These are phyloP conservation scores for Grosmannia huntii DNA, from an alignment of 2,329 filamentous ascomycete species.

Conservation along the genomic window DNA sequence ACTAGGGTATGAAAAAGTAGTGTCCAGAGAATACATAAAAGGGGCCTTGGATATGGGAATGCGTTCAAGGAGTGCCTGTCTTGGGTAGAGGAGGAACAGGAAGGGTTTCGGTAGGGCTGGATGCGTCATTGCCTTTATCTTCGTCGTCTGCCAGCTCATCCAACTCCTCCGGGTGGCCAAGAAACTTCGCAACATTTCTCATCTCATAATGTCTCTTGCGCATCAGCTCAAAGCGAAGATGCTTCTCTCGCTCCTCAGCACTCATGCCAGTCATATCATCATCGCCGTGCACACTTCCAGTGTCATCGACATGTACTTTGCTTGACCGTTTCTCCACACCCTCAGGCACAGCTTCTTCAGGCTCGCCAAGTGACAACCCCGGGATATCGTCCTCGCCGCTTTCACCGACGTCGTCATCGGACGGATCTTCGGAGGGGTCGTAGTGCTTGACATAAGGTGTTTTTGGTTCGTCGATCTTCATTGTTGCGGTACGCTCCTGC, in stretches of 20 bases:
- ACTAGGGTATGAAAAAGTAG: background rate
- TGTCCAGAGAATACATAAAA: background rate
- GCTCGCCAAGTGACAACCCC: slow-evolving; percentile 81
- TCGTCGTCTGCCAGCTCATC: slow-evolving; percentile 47
- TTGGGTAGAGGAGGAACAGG: slow-evolving; percentile 5
- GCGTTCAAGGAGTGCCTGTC: background rate
- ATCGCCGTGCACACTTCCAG: slow-evolving; percentile 42
- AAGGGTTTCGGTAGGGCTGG: background rate
- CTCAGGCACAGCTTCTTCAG: slow-evolving; percentile 56
- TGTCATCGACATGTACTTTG: slow-evolving; percentile 62
- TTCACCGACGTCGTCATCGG: slow-evolving; percentile 52
- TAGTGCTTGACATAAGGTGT: slow-evolving; percentile 92
- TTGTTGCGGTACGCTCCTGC: slow-evolving; percentile 86
- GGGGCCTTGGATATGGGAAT: background rate
- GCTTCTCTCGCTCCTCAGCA: slow-evolving; percentile 76
- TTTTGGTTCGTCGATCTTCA: slow-evolving; percentile 99
- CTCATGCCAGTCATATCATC: slow-evolving; percentile 40
- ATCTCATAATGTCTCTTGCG: slow-evolving; percentile 98
- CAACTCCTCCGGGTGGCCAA: slow-evolving; percentile 61
- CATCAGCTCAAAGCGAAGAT: slow-evolving; percentile 78
- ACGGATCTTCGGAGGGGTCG: slow-evolving; percentile 77
- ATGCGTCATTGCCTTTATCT: slow-evolving; percentile 26
- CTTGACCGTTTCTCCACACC: slow-evolving; percentile 39
- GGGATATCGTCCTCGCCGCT: slow-evolving; percentile 66
- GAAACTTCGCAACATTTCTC: slow-evolving; percentile 78